These are phyloP conservation scores for Colletotrichum siamense DNA, from an alignment of 2,329 filamentous ascomycete genomes.

Conservation along the genomic window DNA sequence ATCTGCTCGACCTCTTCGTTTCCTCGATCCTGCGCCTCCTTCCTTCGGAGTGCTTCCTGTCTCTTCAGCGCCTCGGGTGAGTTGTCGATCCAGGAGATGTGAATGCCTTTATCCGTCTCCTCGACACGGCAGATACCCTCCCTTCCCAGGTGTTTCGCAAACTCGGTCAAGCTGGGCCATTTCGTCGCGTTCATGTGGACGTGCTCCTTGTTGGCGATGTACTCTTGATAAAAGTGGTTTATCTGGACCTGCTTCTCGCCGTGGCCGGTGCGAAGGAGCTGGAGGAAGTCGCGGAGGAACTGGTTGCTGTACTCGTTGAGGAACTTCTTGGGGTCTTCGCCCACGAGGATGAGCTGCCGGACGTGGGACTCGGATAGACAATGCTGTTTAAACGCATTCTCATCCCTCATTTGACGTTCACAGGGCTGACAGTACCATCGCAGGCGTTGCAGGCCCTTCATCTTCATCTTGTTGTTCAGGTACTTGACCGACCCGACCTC, in stretches of 20 bases:
- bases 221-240: slow-evolving; percentile 95
- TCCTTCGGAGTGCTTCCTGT: slow-evolving; percentile 80
- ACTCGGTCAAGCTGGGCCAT: slow-evolving; percentile 88
- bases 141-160: slow-evolving; percentile 83
- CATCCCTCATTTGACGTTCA: slow-evolving; percentile 66
- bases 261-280: slow-evolving; percentile 80
- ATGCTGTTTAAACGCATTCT: slow-evolving; percentile 62
- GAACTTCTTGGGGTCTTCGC: slow-evolving; percentile 83
- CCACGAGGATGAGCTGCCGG: slow-evolving; percentile 86
- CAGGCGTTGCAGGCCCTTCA: slow-evolving; percentile 77
- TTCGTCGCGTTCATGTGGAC: slow-evolving; percentile 93
- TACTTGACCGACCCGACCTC: slow-evolving; percentile 93
- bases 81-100: slow-evolving; percentile 91
- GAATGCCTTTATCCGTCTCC: slow-evolving; percentile 84
- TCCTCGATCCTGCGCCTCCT: slow-evolving; percentile 86
- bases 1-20: slow-evolving; percentile 90
- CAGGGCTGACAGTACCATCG: slow-evolving; percentile 93
- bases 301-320: slow-evolving; percentile 84
- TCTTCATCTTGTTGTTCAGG: slow-evolving; percentile 89
- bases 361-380: slow-evolving; percentile 85
- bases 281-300: slow-evolving; percentile 81
- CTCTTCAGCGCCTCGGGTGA: slow-evolving; percentile 83
- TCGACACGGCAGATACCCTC: slow-evolving; percentile 91
- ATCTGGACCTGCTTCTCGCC: slow-evolving; percentile 89
- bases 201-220: slow-evolving; percentile 87